These are phyloP conservation scores for Bathelium albidoporum DNA, from an alignment of 495 filamentous ascomycete species.

Conservation along the genomic window DNA sequence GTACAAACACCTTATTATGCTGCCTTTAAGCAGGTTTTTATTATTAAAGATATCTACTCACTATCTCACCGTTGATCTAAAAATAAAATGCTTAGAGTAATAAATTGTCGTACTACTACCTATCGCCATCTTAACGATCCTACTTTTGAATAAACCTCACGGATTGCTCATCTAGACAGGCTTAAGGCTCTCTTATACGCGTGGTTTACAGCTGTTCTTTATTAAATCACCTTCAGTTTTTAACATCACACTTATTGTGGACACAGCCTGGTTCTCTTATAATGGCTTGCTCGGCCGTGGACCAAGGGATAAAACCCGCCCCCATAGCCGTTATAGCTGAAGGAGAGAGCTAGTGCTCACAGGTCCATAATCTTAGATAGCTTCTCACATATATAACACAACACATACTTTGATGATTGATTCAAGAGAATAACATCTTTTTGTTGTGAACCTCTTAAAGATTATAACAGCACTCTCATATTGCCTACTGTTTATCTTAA, in stretches of 20 bases:
- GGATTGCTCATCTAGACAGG: not conserved
- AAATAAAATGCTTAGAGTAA: not conserved
- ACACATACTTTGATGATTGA: too few relatives aligned
- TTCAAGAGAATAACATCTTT: too few relatives aligned
- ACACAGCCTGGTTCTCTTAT: too few relatives aligned
- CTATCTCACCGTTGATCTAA: not conserved
- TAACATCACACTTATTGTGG: too few relatives aligned
- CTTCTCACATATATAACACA: too few relatives aligned
- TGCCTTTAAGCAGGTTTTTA: not conserved
- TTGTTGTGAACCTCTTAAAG: too few relatives aligned
- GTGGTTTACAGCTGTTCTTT: not conserved
- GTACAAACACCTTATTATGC: not conserved
- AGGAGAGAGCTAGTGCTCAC: too few relatives aligned
- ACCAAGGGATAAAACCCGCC: too few relatives aligned
- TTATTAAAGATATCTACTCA: not conserved
- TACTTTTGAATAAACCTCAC: not conserved
- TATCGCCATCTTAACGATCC: not conserved
- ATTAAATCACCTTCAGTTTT: not conserved
- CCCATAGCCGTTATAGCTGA: too few relatives aligned
- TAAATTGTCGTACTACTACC: not conserved
- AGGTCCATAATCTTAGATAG: too few relatives aligned
- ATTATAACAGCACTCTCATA: not conserved
- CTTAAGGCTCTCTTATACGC: not conserved
- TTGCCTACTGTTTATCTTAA: not conserved
- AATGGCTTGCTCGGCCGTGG: too few relatives aligned